Evolutionary conservation across 129 eudicot genomes (phyloP).

Genomic region (Tagetes erecta): DNA sequence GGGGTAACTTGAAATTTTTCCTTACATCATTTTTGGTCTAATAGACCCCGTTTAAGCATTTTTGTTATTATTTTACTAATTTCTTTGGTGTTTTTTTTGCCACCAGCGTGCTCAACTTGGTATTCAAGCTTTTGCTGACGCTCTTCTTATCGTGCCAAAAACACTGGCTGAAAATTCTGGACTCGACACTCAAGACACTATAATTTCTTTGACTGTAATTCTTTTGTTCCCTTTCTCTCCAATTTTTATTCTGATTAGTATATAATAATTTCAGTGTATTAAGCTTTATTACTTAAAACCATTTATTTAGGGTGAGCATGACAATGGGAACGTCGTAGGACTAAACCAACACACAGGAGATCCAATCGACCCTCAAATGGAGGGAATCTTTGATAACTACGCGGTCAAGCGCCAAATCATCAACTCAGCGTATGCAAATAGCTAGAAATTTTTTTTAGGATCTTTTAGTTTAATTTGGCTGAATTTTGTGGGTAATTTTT

Average conservation of each 20-base stretch:
- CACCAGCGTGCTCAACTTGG: constrained; percentile 96
- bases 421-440: constrained; percentile 71
- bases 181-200: constrained; percentile 93
- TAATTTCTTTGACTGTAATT: constrained; percentile 80
- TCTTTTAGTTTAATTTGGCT: neutral
- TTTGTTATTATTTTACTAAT: neutral
- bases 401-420: constrained; percentile 89
- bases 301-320: constrained; percentile 76
- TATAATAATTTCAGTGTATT: neutral
- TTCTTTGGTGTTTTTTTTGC: constrained; percentile 13
- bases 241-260: neutral
- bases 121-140: constrained; percentile 94
- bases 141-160: constrained; percentile 90
- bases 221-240: neutral
- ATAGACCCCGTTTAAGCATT: neutral
- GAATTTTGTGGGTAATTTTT: neutral
- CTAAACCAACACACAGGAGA: constrained; percentile 87
- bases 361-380: constrained; percentile 94
- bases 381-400: constrained; percentile 93
- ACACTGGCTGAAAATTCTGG: constrained; percentile 96
- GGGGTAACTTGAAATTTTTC: constrained; percentile 52
- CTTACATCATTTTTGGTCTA: neutral
- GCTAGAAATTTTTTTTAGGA: neutral
- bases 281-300: neutral
- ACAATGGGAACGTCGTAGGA: constrained; percentile 86